phyloP scores from a whole-genome alignment of 805 yeast genomes.

The Isabelozyma heimii region DNA sequence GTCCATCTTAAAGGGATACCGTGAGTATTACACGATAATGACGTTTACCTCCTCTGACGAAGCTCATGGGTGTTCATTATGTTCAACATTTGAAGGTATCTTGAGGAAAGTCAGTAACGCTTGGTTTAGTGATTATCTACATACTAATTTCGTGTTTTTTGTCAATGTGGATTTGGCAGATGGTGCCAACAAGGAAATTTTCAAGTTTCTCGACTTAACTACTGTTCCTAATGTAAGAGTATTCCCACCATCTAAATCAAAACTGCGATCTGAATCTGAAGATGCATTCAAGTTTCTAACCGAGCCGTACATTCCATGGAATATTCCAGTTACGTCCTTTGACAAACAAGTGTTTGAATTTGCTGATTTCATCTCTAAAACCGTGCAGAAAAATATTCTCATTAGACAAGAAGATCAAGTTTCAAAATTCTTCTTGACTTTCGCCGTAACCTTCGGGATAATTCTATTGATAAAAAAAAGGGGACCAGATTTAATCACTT shows the following conservation, averaged over 20 bases:
- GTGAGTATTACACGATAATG: conserved; percentile 51
- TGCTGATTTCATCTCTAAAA: conserved; percentile 51
- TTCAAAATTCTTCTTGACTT: conserved; percentile 43
- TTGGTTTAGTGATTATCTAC: conserved; percentile 44
- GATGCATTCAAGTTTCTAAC: conserved; percentile 16
- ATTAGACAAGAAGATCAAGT: conserved; percentile 41
- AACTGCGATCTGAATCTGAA: conserved; percentile 16
- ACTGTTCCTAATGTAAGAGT: conserved; percentile 70
- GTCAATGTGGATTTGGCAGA: conserved; percentile 49
- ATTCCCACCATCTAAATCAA: conserved; percentile 46
- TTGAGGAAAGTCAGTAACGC: conserved; percentile 40
- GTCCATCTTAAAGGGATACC: conserved; percentile 41
- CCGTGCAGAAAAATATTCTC: conserved; percentile 42
- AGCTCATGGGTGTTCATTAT: conserved; percentile 45
- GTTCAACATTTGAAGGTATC: conserved; percentile 43
- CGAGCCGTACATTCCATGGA: conserved; percentile 31
- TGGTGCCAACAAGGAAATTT: conserved; percentile 37
- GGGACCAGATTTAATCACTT: conserved; percentile 26
- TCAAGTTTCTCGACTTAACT: conserved; percentile 39
- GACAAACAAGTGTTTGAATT: conserved; percentile 44
- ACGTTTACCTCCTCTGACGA: conserved; percentile 50
- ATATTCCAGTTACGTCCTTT: conserved; percentile 32
- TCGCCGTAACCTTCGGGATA: conserved; percentile 39
- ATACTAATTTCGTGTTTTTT: conserved; percentile 41
- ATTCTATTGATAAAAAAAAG: conserved; percentile 51